Evolutionary conservation across 257 asterid genomes (phyloP).

Genomic region (Solanum paucissectum): DNA sequence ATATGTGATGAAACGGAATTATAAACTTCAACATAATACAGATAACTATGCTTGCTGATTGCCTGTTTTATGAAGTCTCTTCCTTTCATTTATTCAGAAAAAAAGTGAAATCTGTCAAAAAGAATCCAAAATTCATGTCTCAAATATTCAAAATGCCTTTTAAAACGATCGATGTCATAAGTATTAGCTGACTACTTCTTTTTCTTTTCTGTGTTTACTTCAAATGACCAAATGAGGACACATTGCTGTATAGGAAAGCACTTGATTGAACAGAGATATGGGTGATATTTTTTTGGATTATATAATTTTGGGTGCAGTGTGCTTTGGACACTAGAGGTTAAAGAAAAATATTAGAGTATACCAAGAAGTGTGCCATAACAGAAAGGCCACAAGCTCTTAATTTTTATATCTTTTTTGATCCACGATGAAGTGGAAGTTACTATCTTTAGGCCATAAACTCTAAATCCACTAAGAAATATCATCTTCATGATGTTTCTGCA

Average conservation of each 20-base stretch:
- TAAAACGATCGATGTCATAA: not conserved
- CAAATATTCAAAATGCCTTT: not conserved
- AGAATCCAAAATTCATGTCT: not conserved
- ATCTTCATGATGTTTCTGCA: not conserved
- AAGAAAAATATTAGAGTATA: conserved; percentile 10
- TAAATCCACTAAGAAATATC: not conserved
- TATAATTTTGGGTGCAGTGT: conserved; percentile 35
- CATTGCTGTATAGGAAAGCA: conserved; percentile 22
- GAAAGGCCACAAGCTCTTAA: not conserved
- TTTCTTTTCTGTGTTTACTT: not conserved
- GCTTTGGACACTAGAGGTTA: conserved; percentile 22
- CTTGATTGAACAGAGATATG: not conserved
- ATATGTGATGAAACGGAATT: not conserved
- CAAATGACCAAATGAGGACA: conserved; percentile 4
- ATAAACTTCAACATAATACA: not conserved
- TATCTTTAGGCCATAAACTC: not conserved
- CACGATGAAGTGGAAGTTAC: not conserved
- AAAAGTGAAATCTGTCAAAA: not conserved
- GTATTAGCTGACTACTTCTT: not conserved
- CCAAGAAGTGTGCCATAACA: conserved; percentile 31
- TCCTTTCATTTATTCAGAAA: not conserved
- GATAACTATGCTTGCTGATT: not conserved
- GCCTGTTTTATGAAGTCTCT: not conserved
- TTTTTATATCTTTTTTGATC: not conserved
- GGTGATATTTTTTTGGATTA: not conserved